Evolutionary conservation across 148 eudicot genomes (phyloP), one percentile per base, ranked within the genome.

Genomic region (Oxyria digyna): DNA sequence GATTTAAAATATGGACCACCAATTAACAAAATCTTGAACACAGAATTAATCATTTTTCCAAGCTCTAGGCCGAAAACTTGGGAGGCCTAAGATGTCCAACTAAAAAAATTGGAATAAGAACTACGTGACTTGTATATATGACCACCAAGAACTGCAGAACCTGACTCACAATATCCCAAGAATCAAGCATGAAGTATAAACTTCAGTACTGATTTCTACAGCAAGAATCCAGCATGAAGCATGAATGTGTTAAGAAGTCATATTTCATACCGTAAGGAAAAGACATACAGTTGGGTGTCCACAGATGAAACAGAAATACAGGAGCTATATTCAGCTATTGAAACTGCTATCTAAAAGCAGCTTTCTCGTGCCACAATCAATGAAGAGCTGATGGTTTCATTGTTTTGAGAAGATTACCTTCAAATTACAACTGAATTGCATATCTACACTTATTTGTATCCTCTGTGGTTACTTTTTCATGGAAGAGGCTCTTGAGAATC

Each of bases 401-500:
- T 52, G 62, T 23, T 24, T 57, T 57, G 37, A 27, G n/a, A 57
- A 57, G 35, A 27, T 59, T 59, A 59, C 65, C 65, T 59, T 59
- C n/a, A 59, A 37, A 59, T 29, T 29, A 14, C 65, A 57, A 27
- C 35, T 4, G 7, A 57, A 57, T 14, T 57, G 64, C 64, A 15
- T 57, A 57, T 57, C 64, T 57, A 27, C 35, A 57, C 6, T 57
- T 57, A 35, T 57, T 29, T 29, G 1, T 4, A 0, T 9, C 35
- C 37, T 11, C 27, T 27, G 65, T 1, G 6, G 18, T 26, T 27
- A 38, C 65, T 29, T n/a, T 59, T 46, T 79, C 74, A 88, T 4
- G 97, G 89, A 67, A 94, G 83, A 20, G 99, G 93, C 83, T 94
- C 99, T 80, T 91, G 97, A 23, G 97, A 94, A 81, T 85, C 99